phyloP scores from a whole-genome alignment of 441 rosid species.

The Gossypium trilobum region DNA sequence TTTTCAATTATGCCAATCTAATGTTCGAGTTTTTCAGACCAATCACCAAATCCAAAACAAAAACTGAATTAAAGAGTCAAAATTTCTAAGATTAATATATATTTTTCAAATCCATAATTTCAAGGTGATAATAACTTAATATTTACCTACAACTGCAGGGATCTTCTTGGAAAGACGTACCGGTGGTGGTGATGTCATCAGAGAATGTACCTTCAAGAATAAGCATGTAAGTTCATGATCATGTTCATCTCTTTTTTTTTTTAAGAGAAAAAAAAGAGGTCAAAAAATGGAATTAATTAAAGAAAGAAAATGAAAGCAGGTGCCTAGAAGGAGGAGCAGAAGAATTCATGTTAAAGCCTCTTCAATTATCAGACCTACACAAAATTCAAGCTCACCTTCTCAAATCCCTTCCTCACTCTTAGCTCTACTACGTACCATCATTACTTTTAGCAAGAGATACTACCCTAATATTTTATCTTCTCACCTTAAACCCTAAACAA shows the following conservation, averaged over 20 bases:
- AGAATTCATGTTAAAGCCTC: conserved; percentile 35
- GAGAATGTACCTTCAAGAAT: conserved; percentile 39
- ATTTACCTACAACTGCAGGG: conserved; percentile 22
- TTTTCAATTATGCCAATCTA: too few species aligned
- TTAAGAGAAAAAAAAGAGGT: neutral
- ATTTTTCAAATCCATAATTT: neutral
- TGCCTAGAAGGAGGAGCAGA: conserved; percentile 41
- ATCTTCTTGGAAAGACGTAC: conserved; percentile 36
- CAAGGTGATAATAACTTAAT: neutral
- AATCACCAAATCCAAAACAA: too few species aligned
- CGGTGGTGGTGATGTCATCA: conserved; percentile 42
- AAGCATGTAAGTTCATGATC: conserved; percentile 21
- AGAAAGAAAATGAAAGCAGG: conserved; percentile 16
- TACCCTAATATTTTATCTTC: conserved; percentile 15
- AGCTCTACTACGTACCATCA: neutral
- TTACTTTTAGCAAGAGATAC: conserved; percentile 23
- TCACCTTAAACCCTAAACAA: conserved; percentile 26
- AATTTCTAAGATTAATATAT: too few species aligned
- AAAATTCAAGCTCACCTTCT: conserved; percentile 28
- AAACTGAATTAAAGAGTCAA: neutral
- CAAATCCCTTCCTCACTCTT: conserved; percentile 22
- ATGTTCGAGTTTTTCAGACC: too few species aligned
- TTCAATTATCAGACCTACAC: conserved; percentile 28
- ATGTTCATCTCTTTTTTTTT: neutral
- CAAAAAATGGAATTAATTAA: neutral